Conservation (phyloP, 495 filamentous ascomycete genomes). For the Aspergillus sclerotiicarbonarius region DNA sequence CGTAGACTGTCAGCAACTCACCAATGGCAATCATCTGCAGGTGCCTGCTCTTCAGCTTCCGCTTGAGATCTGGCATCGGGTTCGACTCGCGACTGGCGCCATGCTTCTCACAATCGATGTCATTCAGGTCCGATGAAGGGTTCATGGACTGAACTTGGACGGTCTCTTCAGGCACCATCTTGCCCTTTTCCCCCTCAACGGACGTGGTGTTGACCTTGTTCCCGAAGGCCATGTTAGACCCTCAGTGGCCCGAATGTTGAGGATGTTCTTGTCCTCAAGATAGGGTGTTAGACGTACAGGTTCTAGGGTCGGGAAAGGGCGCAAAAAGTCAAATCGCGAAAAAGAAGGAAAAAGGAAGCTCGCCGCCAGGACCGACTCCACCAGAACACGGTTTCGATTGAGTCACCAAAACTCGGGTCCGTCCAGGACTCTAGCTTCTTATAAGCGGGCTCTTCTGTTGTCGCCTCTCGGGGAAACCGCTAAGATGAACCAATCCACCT, state of each 20-base stretch:
- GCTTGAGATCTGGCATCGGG: slow-evolving; percentile 47
- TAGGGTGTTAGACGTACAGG: background rate
- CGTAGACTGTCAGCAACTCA: slow-evolving; percentile 11
- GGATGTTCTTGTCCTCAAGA: background rate
- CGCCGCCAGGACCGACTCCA: slow-evolving; percentile 17
- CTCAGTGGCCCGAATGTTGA: slow-evolving; percentile 10
- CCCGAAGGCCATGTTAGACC: slow-evolving; percentile 27
- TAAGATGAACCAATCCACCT: background rate
- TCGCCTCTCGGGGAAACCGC: slow-evolving; percentile 1
- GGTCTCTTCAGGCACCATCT: slow-evolving; percentile 29
- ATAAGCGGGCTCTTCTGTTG: background rate
- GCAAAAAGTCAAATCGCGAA: slow-evolving; percentile 9
- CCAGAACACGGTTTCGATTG: slow-evolving; percentile 10
- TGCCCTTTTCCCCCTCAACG: slow-evolving; percentile 27
- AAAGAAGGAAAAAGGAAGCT: slow-evolving; percentile 12
- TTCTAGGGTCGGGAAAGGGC: background rate
- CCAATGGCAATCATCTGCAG: slow-evolving; percentile 75
- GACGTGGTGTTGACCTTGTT: slow-evolving; percentile 17
- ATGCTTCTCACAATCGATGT: slow-evolving; percentile 45
- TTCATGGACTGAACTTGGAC: slow-evolving; percentile 23
- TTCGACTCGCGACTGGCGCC: slow-evolving; percentile 40
- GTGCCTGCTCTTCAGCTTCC: slow-evolving; percentile 68
- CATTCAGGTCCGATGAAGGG: slow-evolving; percentile 20
- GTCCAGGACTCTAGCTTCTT: background rate
- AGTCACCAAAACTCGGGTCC: slow-evolving; percentile 5